These are phyloP conservation scores for Geotrichum citri-aurantii DNA, from an alignment of 1,139 yeast species.

Conservation along the genomic window DNA sequence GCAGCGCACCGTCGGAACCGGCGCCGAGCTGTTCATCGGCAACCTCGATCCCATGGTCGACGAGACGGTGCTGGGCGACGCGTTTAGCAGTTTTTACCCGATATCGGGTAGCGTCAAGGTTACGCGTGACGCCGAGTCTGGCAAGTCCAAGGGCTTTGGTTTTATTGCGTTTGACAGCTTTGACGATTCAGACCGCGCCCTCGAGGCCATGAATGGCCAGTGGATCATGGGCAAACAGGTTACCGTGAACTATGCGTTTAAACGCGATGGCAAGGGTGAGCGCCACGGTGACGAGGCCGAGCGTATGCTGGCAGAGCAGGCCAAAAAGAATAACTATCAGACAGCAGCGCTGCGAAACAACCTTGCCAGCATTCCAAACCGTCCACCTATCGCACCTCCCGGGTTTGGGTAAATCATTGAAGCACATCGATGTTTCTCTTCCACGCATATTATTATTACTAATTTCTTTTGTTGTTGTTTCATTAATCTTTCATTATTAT, in stretches of 20 bases:
- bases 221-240: slow-evolving; percentile 63
- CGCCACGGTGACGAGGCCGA: slow-evolving; percentile 81
- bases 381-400: slow-evolving; percentile 15
- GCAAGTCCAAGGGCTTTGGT: slow-evolving; percentile 58
- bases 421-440: neutral
- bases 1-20: slow-evolving; percentile 45
- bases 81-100: slow-evolving; percentile 69
- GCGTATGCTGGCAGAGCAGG: slow-evolving; percentile 65
- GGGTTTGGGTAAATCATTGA: slow-evolving; percentile 3
- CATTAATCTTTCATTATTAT: neutral
- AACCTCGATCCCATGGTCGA: slow-evolving; percentile 68
- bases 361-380: slow-evolving; percentile 6
- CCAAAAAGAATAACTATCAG: slow-evolving; percentile 38
- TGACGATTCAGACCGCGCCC: slow-evolving; percentile 65
- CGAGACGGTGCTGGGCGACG: slow-evolving; percentile 49
- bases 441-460: neutral
- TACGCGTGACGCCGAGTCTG: slow-evolving; percentile 45
- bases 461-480: neutral
- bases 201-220: slow-evolving; percentile 63
- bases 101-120: slow-evolving; percentile 50
- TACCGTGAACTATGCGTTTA: slow-evolving; percentile 64
- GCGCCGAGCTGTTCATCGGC: slow-evolving; percentile 72
- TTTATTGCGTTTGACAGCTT: slow-evolving; percentile 59
- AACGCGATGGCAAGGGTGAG: slow-evolving; percentile 51
- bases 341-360: slow-evolving; percentile 1